Percentiles rank a stretch among this genome's conserved stretches.
Conservation (phyloP, 2,329 filamentous ascomycete species). For the Emydomyces testavorans region DNA sequence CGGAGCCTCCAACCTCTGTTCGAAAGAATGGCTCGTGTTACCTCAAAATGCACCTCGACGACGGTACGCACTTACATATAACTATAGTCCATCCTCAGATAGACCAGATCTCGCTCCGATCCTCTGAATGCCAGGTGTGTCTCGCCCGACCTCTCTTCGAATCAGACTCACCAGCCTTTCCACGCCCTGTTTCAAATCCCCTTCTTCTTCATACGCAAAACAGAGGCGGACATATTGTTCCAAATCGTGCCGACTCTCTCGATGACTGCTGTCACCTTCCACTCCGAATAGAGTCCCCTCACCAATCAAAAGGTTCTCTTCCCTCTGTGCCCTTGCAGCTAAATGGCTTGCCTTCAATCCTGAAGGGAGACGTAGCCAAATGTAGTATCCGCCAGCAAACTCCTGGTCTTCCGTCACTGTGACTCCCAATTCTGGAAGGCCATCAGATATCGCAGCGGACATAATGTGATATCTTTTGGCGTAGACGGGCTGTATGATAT, state of each 20-base stretch:
- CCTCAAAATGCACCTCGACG: no score
- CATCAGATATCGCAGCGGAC: constrained; percentile 45
- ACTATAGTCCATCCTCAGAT: background rate
- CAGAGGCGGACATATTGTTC: constrained; percentile 52
- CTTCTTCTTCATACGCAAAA: constrained; percentile 61
- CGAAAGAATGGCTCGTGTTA: no score
- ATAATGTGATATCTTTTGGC: constrained; percentile 44
- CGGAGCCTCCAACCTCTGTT: no score
- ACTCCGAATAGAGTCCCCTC: constrained; percentile 61
- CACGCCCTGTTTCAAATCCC: constrained; percentile 55
- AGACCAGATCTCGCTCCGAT: no score
- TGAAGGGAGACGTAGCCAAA: constrained; percentile 60
- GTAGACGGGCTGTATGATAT: constrained; percentile 47
- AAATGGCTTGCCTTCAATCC: constrained; percentile 45
- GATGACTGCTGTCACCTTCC: constrained; percentile 34
- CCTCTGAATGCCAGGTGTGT: background rate
- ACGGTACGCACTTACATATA: no score
- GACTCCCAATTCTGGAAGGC: constrained; percentile 56
- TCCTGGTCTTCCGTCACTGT: constrained; percentile 25
- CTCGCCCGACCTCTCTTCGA: constrained; percentile 25
- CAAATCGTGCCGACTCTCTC: constrained; percentile 44
- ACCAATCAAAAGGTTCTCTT: constrained; percentile 58
- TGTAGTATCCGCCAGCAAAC: constrained; percentile 69
- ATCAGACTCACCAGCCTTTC: constrained; percentile 47
- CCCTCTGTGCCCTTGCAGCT: constrained; percentile 45